Conservation (phyloP, 2,329 filamentous ascomycete species). For the Emergomyces pasteurianus region DNA sequence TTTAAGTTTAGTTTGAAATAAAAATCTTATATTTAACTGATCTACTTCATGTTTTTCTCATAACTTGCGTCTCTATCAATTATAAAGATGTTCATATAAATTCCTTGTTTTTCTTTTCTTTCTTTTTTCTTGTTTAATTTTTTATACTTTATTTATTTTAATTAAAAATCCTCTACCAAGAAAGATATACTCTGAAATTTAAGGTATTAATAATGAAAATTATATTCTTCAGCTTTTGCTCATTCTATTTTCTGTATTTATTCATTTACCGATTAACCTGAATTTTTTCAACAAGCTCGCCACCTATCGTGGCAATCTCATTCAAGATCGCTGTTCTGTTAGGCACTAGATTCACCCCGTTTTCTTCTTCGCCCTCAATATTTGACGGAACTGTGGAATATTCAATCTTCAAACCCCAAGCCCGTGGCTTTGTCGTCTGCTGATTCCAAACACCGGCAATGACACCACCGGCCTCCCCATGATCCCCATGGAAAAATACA, state of each 20-base stretch:
- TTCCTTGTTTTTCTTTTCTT: no score
- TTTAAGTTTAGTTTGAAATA: no score
- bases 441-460: conserved; percentile 59
- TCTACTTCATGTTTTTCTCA: no score
- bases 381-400: conserved; percentile 22
- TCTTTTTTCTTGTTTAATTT: no score
- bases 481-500: conserved; percentile 65
- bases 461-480: conserved; percentile 31
- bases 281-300: conserved; percentile 55
- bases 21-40: no score
- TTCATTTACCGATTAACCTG: conserved; percentile 34
- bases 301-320: conserved; percentile 41
- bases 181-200: not conserved
- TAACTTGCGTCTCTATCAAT: no score
- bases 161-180: not conserved
- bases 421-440: conserved; percentile 18
- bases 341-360: conserved; percentile 19
- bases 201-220: not conserved
- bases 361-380: conserved; percentile 7
- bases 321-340: conserved; percentile 32
- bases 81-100: no score
- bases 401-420: conserved; percentile 26
- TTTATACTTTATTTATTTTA: not conserved
- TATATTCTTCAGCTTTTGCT: not conserved
- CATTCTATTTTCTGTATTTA: not conserved